Evolutionary conservation across 495 filamentous ascomycete species (phyloP), one percentile per base, ranked within the genome.

Genomic region (Venustampulla echinocandica): DNA sequence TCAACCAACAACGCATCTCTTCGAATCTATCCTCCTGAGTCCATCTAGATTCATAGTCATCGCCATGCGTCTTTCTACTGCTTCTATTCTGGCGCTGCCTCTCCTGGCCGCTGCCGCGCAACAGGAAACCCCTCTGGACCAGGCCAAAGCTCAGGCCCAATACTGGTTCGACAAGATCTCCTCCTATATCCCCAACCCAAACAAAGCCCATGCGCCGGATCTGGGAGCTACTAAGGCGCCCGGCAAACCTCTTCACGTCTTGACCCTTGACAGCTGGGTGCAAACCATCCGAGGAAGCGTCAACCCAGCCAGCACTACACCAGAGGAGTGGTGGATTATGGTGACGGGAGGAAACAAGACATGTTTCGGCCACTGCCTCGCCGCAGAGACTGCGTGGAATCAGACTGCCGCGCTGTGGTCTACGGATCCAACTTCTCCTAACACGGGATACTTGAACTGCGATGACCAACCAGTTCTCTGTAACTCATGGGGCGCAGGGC

Each of bases 341-440:
- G 64, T 93, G 41, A 86, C 83, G 1, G 89, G 89, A 41, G 80
- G 85, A 33, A 93, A 95, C 67, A 87, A 83, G 69, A 90, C 87
- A 22, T 96, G 89, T 70, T 87, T 78, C 57, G 87, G 69, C 50
- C 67, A 59, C 42, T 78, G 74, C 53, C 58, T 17, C 3, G 53
- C 50, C n/a, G 43, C 69, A 46, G 73, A 78, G 44, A 45, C 54
- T 9, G 75, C 70, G 34, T 71, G 70, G 60, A 67, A 69, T 54
- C 76, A 89, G 68, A 79, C 85, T 38, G 78, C 80, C 3, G 63
- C 70, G 22, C 69, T 84, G 47, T 80, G 93, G 62, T 70, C 84
- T 28, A 69, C 70, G 10, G 71, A 79, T 42, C 74, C 79, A 9
- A 76, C 76, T 37, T 61, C 82, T 10, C 89, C 87, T 10, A 70